These are phyloP conservation scores for Colletotrichum sansevieriae DNA, from an alignment of 2,329 filamentous ascomycete species.

Conservation along the genomic window DNA sequence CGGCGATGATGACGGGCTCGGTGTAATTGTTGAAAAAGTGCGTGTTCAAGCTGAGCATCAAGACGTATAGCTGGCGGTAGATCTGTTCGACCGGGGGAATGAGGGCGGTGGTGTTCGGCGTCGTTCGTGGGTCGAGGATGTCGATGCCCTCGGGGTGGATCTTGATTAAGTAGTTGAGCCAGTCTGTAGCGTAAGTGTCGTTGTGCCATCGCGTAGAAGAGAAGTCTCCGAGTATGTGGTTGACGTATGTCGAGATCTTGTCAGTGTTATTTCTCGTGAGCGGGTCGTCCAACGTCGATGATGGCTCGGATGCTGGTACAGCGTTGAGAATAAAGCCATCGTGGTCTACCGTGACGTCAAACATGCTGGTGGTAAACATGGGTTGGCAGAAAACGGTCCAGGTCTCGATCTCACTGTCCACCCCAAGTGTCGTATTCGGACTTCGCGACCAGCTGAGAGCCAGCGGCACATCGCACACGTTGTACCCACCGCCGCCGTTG, in stretches of 20 bases:
- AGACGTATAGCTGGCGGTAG: constrained; percentile 46
- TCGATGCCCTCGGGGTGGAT: constrained; percentile 46
- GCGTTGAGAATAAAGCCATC: constrained; percentile 46
- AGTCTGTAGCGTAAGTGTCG: constrained; percentile 57
- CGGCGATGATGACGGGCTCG: constrained; percentile 11
- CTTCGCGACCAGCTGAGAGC: constrained; percentile 46
- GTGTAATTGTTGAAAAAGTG: constrained; percentile 51
- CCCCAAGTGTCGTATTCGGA: constrained; percentile 24
- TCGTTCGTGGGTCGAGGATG: constrained; percentile 49
- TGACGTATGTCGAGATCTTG: constrained; percentile 31
- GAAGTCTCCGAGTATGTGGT: not conserved
- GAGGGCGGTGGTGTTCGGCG: constrained; percentile 44
- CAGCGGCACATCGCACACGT: constrained; percentile 40
- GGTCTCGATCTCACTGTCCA: constrained; percentile 35
- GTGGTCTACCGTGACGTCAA: constrained; percentile 50
- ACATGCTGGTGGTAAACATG: constrained; percentile 49
- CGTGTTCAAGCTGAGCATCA: constrained; percentile 56
- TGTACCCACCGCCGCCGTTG: no score
- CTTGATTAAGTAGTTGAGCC: constrained; percentile 61
- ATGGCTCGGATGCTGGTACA: constrained; percentile 33
- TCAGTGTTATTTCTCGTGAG: constrained; percentile 40
- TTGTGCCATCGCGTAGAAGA: constrained; percentile 57
- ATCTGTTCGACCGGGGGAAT: constrained; percentile 42
- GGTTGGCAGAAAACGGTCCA: constrained; percentile 47
- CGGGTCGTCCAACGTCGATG: constrained; percentile 40